Evolutionary conservation across 2,329 filamentous ascomycete genomes (phyloP).

Genomic region (Colletotrichum sp.): DNA sequence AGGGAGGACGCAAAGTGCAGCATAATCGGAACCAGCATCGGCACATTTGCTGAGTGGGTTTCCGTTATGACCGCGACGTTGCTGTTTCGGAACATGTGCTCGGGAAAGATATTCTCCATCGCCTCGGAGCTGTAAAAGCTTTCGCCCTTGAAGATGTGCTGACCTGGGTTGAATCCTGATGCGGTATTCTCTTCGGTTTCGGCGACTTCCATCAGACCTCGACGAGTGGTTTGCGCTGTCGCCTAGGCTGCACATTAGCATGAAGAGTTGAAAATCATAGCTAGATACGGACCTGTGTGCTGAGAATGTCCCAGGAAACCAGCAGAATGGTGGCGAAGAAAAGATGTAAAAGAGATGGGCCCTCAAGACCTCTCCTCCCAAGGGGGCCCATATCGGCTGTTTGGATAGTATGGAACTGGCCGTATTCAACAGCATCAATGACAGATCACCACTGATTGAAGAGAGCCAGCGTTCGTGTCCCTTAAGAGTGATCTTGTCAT

Average conservation of each 20-base stretch:
- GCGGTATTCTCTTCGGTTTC: neutral
- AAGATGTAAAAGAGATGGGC: neutral
- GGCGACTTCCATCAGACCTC: neutral
- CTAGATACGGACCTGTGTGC: neutral
- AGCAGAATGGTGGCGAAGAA: neutral
- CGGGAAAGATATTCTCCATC: neutral
- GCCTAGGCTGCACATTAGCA: neutral
- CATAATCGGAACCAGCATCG: slow-evolving; percentile 38
- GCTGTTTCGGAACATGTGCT: neutral
- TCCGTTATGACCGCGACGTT: slow-evolving; percentile 40
- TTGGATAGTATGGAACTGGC: neutral
- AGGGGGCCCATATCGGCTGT: neutral
- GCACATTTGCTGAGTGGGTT: slow-evolving; percentile 20
- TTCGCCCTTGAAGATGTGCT: neutral
- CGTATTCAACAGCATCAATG: neutral
- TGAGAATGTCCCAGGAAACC: neutral
- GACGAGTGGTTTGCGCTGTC: neutral
- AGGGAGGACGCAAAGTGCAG: slow-evolving; percentile 42
- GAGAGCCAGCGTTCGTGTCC: neutral
- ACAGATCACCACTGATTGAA: neutral
- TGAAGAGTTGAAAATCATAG: neutral
- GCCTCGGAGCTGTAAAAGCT: neutral
- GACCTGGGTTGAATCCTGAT: neutral
- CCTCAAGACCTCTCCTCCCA: neutral
- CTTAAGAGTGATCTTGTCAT: neutral